Evolutionary conservation across 2,329 filamentous ascomycete genomes (phyloP).

Genomic region (Apiospora phragmitis): DNA sequence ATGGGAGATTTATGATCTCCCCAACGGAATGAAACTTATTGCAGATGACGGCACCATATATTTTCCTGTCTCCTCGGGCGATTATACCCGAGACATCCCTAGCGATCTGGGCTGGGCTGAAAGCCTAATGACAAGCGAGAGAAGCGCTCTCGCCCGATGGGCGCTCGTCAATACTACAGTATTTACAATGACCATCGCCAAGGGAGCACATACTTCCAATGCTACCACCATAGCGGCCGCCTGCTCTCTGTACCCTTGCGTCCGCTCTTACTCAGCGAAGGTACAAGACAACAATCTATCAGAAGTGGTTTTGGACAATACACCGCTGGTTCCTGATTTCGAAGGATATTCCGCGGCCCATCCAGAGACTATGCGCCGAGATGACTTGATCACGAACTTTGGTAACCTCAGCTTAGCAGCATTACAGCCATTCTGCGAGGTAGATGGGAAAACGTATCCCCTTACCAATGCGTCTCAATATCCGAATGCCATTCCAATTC

Average conservation of each 20-base stretch:
- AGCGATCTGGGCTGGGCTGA: background rate
- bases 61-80: background rate
- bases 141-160: background rate
- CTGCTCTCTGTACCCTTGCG: background rate
- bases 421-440: background rate
- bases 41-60: background rate
- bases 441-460: background rate
- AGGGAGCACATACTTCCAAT: too few relatives aligned
- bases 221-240: background rate
- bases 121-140: background rate
- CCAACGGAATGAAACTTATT: background rate
- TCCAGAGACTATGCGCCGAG: background rate
- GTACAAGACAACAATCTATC: background rate
- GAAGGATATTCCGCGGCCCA: too few relatives aligned
- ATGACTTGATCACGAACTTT: background rate
- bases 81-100: too few relatives aligned
- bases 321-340: background rate
- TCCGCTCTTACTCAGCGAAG: background rate
- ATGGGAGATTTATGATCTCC: background rate
- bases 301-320: background rate
- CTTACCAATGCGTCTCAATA: background rate
- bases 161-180: conserved; percentile 1
- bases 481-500: background rate
- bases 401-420: background rate
- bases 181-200: too few relatives aligned